These are phyloP conservation scores for Colletotrichum theobromicola DNA, from an alignment of 2,329 filamentous ascomycete genomes.

Conservation along the genomic window DNA sequence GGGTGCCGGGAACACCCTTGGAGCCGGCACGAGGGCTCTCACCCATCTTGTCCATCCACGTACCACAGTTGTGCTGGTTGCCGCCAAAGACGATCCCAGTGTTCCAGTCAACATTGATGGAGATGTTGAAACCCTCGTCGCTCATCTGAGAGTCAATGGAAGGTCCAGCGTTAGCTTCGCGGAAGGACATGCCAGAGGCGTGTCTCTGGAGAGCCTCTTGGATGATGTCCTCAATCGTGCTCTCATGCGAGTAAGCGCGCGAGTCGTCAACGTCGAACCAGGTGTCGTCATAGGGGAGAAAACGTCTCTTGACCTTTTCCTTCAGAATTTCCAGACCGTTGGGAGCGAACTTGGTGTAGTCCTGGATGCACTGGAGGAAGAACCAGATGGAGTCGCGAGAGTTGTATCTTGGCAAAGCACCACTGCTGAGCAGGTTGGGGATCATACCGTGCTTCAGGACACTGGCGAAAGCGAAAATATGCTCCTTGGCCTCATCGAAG, in stretches of 20 bases:
- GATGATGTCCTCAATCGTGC: conserved; percentile 85
- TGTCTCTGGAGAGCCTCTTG: conserved; percentile 94
- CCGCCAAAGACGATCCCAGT: conserved; percentile 93
- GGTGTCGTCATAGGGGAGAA: conserved; percentile 93
- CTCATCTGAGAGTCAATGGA: conserved; percentile 92
- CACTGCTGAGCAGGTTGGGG: conserved; percentile 88
- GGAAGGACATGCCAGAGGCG: conserved; percentile 87
- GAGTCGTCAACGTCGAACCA: conserved; percentile 86
- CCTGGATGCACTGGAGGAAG: conserved; percentile 94
- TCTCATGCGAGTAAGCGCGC: conserved; percentile 84
- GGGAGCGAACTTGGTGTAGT: conserved; percentile 84
- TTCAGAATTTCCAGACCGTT: conserved; percentile 76
- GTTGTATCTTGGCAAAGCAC: conserved; percentile 89
- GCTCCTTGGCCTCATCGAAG: conserved; percentile 87
- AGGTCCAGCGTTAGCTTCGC: conserved; percentile 92
- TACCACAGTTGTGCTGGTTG: conserved; percentile 93
- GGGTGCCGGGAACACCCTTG: conserved; percentile 95
- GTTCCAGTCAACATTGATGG: conserved; percentile 89
- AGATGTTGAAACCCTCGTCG: conserved; percentile 88
- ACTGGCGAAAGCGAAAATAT: conserved; percentile 93
- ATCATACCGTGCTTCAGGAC: conserved; percentile 99
- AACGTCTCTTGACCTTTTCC: conserved; percentile 80
- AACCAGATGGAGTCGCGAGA: conserved; percentile 98
- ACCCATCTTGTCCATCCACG: conserved; percentile 99
- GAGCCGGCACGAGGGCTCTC: conserved; percentile 89